Conservation (phyloP, 1,139 yeast species). For the Sugiyamaella paludigena region DNA sequence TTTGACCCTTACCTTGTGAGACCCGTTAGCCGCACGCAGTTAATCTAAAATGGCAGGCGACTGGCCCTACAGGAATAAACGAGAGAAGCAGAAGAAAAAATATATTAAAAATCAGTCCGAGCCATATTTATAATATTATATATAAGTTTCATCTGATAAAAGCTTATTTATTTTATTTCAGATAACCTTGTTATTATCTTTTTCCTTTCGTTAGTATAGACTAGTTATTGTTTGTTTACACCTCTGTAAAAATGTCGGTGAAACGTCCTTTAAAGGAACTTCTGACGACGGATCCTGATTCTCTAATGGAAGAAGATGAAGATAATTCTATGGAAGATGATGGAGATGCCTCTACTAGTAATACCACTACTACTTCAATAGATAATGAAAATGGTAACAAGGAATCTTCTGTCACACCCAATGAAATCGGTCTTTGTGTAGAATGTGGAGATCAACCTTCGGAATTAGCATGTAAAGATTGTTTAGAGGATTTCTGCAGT, state of each 20-base stretch:
- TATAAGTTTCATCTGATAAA: too few relatives aligned
- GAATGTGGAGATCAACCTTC: conserved; percentile 72
- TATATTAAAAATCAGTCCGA: too few relatives aligned
- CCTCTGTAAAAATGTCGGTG: conserved; percentile 12
- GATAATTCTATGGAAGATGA: conserved; percentile 9
- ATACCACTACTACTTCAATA: neutral
- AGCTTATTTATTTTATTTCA: too few relatives aligned
- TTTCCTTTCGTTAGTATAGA: too few relatives aligned
- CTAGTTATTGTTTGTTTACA: neutral
- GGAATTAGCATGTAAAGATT: conserved; percentile 54
- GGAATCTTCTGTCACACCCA: conserved; percentile 8
- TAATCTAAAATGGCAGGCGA: too few relatives aligned
- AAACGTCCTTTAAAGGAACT: conserved; percentile 34
- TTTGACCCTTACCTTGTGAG: too few relatives aligned
- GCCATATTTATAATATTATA: too few relatives aligned
- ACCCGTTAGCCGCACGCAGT: too few relatives aligned
- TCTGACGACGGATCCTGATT: conserved; percentile 30
- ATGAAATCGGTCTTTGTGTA: conserved; percentile 46
- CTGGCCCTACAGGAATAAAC: too few relatives aligned
- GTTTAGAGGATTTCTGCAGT: conserved; percentile 63
- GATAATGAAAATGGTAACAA: neutral
- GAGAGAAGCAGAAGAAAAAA: too few relatives aligned
- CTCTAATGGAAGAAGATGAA: conserved; percentile 30
- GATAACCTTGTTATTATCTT: too few relatives aligned
- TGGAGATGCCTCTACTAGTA: neutral